Base-by-base conservation (phyloP, 192 early-diverging fungal genomes). In the Entomortierella beljakovae region DNA sequence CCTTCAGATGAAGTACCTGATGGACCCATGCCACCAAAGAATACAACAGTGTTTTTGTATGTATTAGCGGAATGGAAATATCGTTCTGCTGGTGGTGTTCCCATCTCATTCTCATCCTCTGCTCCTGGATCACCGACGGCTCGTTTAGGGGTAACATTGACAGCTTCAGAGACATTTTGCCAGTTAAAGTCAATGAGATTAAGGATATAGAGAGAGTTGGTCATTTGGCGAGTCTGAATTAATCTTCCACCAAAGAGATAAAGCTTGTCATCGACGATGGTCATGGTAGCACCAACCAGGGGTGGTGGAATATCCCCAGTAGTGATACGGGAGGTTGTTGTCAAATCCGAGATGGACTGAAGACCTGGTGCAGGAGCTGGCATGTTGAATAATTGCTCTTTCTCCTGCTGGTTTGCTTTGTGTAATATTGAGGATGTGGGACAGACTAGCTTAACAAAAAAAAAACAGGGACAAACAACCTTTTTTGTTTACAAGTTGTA, bases 21-120 rank as follows among this genome's bases (percentile, higher is more conserved):
- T 58, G 88, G 84, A 0, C 92, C 90, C 92, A 93, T 93, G 15
- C 92, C 92, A 40, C 92, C 92, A 85, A 91, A 93, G 22, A 90
- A 84, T 8, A 93, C 76, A 42, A 93, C 68, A 48, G 81, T 81
- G 31, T 85, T 87, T 57, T 83, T 77, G 68, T 89, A 90, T 18
- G 84, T 83, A 31, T 89, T 91, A 48, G 88, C 81, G 20, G 92
- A 90, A 68, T 93, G 92, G 70, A 93, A 93, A 65, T 91, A 93
- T 9, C 92, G 87, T 42, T 91, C 84, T 1, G 71, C 69, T 13
- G 81, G 82, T 22, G 84, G 64, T 2, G 58, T 35, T 31, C 53
- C 66, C 60, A 42, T 70, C 53, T 70, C 69, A 55, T 60, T 80
- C 69, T 61, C 81, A 10, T 69, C 71, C 52, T 81, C 75, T 43